Percentiles rank a stretch among this genome's conserved stretches.
Conservation (phyloP, 1,284 basidiomycete genomes). For the Ustilago vetiveriae region DNA sequence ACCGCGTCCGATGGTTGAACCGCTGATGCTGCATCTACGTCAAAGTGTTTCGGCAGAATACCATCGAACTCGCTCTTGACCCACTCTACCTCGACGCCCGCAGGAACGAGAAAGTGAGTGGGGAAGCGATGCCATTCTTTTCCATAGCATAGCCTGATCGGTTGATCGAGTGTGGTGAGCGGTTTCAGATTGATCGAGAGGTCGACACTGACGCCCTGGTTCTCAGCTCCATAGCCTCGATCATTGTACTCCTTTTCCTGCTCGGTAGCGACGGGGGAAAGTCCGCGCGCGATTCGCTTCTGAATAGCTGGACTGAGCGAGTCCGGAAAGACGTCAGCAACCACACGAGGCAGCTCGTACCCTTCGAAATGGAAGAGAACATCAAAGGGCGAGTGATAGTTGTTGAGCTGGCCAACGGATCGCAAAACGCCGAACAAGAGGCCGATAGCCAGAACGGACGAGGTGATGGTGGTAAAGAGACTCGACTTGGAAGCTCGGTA, state of each 20-base stretch:
- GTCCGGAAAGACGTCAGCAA: slow-evolving; percentile 35
- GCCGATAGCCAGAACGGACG: slow-evolving; percentile 75
- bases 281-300: slow-evolving; percentile 29
- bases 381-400: slow-evolving; percentile 90
- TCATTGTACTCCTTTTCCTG: slow-evolving; percentile 47
- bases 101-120: slow-evolving; percentile 85
- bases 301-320: slow-evolving; percentile 25
- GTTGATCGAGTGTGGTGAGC: slow-evolving; percentile 26
- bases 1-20: slow-evolving; percentile 7
- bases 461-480: slow-evolving; percentile 80
- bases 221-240: slow-evolving; percentile 26
- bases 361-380: slow-evolving; percentile 79
- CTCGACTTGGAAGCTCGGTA: slow-evolving; percentile 49
- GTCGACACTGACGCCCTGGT: slow-evolving; percentile 26
- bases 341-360: slow-evolving; percentile 79
- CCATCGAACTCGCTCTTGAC: slow-evolving; percentile 89
- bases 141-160: slow-evolving; percentile 77
- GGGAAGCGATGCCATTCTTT: slow-evolving; percentile 98
- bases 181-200: slow-evolving; percentile 26
- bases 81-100: slow-evolving; percentile 82
- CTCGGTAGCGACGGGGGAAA: slow-evolving; percentile 28
- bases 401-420: slow-evolving; percentile 81
- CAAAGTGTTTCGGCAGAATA: slow-evolving; percentile 84
- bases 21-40: slow-evolving; percentile 8
- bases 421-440: slow-evolving; percentile 80